phyloP scores from a whole-genome alignment of 352 stramenopile genomes.

The Pythium dissotocum region DNA sequence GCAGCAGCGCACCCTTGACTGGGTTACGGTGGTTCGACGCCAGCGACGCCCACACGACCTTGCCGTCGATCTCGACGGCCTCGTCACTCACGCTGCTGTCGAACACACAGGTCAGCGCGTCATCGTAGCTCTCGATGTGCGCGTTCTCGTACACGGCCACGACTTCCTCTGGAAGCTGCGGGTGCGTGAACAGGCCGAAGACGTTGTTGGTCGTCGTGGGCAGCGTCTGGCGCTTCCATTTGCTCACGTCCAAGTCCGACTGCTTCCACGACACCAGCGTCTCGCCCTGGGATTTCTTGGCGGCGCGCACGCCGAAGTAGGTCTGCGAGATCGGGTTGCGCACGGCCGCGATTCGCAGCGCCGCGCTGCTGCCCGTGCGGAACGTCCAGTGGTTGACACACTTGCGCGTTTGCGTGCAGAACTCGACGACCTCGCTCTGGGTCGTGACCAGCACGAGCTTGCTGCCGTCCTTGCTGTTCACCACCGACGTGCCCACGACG shows the following conservation, averaged over 20 bases:
- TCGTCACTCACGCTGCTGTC: conserved; percentile 35
- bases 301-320: conserved; percentile 58
- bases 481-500: conserved; percentile 44
- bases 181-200: conserved; percentile 56
- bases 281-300: conserved; percentile 47
- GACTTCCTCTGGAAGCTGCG: conserved; percentile 59
- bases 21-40: conserved; percentile 58
- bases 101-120: conserved; percentile 45
- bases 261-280: conserved; percentile 61
- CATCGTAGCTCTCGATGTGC: conserved; percentile 56
- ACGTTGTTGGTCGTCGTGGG: conserved; percentile 32
- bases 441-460: conserved; percentile 69
- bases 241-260: conserved; percentile 60
- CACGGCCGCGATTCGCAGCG: conserved; percentile 51
- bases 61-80: conserved; percentile 23
- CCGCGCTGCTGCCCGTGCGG: conserved; percentile 45
- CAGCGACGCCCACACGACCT: conserved; percentile 56
- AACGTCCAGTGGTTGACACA: conserved; percentile 82
- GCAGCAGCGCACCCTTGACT: conserved; percentile 59
- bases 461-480: conserved; percentile 46
- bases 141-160: conserved; percentile 69
- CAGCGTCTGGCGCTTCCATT: conserved; percentile 53
- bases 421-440: conserved; percentile 65
- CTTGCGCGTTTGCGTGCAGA: conserved; percentile 60
- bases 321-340: conserved; percentile 56